phyloP scores from a whole-genome alignment of 352 stramenopile genomes.

The Elongisporangium undulatum region DNA sequence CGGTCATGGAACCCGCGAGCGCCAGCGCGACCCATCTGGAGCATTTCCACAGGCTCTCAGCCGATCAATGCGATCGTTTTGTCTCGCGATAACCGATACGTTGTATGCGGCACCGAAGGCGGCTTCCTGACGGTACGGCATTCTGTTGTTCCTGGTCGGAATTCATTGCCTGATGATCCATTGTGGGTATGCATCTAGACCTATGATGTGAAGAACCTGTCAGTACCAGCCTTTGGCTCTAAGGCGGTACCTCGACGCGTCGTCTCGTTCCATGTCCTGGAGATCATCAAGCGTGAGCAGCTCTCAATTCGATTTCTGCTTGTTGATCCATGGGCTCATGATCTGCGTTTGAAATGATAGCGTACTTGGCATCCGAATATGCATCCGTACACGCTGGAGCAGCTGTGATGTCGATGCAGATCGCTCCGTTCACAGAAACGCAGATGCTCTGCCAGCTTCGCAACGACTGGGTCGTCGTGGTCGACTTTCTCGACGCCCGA shows the following conservation, averaged over 20 bases:
- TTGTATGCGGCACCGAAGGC: slow-evolving; percentile 59
- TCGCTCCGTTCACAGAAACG: slow-evolving; percentile 23
- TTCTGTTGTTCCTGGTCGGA: background rate
- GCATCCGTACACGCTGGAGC: background rate
- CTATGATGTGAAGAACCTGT: slow-evolving; percentile 58
- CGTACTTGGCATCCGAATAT: slow-evolving; percentile 12
- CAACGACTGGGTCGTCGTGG: slow-evolving; percentile 66
- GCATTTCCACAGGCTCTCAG: slow-evolving; percentile 38
- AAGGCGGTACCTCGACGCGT: slow-evolving; percentile 51
- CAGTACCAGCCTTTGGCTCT: slow-evolving; percentile 62
- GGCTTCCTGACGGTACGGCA: slow-evolving; percentile 45
- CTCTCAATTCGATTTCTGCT: background rate
- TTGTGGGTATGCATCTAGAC: slow-evolving; percentile 20
- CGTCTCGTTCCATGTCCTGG: slow-evolving; percentile 31
- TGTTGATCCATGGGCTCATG: slow-evolving; percentile 1
- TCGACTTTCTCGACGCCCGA: slow-evolving; percentile 32
- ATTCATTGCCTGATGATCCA: background rate
- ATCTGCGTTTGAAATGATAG: slow-evolving; percentile 8
- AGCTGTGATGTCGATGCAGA: slow-evolving; percentile 38
- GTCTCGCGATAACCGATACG: slow-evolving; percentile 33
- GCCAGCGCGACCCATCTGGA: slow-evolving; percentile 45
- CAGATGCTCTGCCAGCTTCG: slow-evolving; percentile 59
- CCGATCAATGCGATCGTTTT: slow-evolving; percentile 48
- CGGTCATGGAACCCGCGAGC: slow-evolving; percentile 66
- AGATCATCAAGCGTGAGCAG: slow-evolving; percentile 52